Evolutionary conservation across 805 yeast species (phyloP).

Genomic region (Wickerhamomyces silvicola): DNA sequence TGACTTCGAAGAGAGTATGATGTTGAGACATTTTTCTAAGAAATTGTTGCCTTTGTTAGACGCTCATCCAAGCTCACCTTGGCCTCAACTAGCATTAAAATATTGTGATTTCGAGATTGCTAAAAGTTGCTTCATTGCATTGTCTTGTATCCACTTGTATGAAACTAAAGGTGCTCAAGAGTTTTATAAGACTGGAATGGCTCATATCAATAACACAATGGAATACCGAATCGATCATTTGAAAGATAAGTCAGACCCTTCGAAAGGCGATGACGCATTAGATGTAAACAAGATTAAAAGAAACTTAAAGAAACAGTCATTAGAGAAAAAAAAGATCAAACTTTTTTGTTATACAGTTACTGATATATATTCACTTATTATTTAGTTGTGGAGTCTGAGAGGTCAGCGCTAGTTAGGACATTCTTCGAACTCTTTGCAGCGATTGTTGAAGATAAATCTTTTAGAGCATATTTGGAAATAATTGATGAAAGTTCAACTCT

Average conservation of each 20-base stretch:
- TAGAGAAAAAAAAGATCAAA: conserved; percentile 31
- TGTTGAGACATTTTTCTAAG: conserved; percentile 50
- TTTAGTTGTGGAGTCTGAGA: conserved; percentile 51
- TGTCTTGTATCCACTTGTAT: conserved; percentile 52
- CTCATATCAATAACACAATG: conserved; percentile 52
- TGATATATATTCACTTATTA: conserved; percentile 47
- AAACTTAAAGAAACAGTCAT: conserved; percentile 29
- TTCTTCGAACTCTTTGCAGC: conserved; percentile 44
- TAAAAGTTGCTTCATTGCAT: conserved; percentile 48
- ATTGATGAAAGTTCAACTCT: conserved; percentile 44
- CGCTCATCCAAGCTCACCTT: conserved; percentile 55
- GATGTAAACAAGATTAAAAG: conserved; percentile 30
- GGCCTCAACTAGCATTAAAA: conserved; percentile 53
- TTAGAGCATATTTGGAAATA: conserved; percentile 33
- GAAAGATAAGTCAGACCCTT: conserved; percentile 17
- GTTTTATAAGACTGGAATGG: conserved; percentile 45
- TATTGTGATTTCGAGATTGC: conserved; percentile 55
- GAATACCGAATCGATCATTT: conserved; percentile 43
- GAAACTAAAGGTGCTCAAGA: conserved; percentile 47
- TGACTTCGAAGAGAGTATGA: conserved; percentile 45
- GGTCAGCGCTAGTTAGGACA: conserved; percentile 43
- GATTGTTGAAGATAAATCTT: conserved; percentile 41
- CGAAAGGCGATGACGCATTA: conserved; percentile 5
- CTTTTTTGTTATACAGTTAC: conserved; percentile 41
- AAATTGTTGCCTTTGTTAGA: conserved; percentile 46